These are phyloP conservation scores for Tulasnella sp. DNA, from an alignment of 768 basidiomycete species.

Conservation along the genomic window DNA sequence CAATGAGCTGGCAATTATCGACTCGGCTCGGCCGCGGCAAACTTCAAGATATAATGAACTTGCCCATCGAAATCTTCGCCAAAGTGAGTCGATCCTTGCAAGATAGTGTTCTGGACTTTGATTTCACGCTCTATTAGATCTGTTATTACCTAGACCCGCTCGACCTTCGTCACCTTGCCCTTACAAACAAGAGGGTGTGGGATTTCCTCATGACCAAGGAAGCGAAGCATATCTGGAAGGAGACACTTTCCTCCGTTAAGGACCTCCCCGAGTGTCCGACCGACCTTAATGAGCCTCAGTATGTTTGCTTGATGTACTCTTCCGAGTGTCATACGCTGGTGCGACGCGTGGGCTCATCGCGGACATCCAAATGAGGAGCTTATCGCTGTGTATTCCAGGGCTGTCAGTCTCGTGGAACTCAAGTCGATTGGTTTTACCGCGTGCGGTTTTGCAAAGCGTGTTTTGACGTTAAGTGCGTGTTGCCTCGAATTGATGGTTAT, in stretches of 20 bases:
- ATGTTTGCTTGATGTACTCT: conserved; percentile 13
- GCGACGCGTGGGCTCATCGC: no score
- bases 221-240: conserved; percentile 1
- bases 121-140: not conserved
- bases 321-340: not conserved
- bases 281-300: conserved; percentile 17
- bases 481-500: not conserved
- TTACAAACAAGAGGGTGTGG: conserved; percentile 5
- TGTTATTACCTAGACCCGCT: not conserved
- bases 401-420: not conserved
- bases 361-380: no score
- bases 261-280: conserved; percentile 16
- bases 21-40: not conserved
- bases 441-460: not conserved
- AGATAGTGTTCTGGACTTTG: not conserved
- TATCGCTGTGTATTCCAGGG: no score
- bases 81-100: conserved; percentile 2
- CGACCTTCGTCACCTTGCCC: conserved; percentile 15
- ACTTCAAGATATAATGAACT: conserved; percentile 19
- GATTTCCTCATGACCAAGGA: conserved; percentile 8
- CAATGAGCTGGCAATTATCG: not conserved
- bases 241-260: not conserved
- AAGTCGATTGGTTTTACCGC: not conserved
- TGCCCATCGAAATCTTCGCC: conserved; percentile 22
- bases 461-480: not conserved